Evolutionary conservation across 139 green algal genomes (phyloP).

Genomic region (Micractinium sp.): DNA sequence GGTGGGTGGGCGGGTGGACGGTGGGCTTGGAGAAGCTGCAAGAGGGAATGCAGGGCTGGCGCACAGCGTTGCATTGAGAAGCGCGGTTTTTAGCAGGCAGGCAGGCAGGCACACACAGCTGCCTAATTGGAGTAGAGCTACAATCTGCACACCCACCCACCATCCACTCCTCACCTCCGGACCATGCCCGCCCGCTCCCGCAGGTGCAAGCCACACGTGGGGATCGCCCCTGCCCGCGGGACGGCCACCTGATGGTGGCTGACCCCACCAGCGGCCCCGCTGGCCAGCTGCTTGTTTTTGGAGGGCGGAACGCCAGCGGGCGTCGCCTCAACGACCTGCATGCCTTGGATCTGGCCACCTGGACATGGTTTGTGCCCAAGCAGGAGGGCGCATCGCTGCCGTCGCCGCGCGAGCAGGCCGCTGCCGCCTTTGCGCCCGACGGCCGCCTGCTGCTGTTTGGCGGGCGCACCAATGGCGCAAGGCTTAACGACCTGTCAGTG

Average conservation of each 20-base stretch:
- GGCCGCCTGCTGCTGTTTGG: slow-evolving; percentile 83
- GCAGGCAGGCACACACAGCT: too few relatives aligned
- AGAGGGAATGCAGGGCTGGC: too few relatives aligned
- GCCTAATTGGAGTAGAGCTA: too few relatives aligned
- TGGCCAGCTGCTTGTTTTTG: slow-evolving; percentile 79
- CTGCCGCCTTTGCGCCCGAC: slow-evolving; percentile 56
- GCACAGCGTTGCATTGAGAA: too few relatives aligned
- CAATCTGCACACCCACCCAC: too few relatives aligned
- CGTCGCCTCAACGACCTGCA: slow-evolving; percentile 83
- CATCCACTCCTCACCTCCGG: too few relatives aligned
- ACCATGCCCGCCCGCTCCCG: too few relatives aligned
- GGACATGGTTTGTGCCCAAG: slow-evolving; percentile 49
- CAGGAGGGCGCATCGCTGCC: slow-evolving; percentile 57
- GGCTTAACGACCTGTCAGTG: slow-evolving; percentile 17
- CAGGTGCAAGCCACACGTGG: slow-evolving; percentile 64
- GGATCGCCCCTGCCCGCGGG: slow-evolving; percentile 61
- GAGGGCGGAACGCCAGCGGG: slow-evolving; percentile 65
- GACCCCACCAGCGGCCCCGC: slow-evolving; percentile 30
- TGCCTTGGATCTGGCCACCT: slow-evolving; percentile 79
- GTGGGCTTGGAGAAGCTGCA: neutral
- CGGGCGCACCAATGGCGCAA: slow-evolving; percentile 30
- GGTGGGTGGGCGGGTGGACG: neutral
- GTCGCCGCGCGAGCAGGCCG: slow-evolving; percentile 61
- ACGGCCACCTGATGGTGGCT: slow-evolving; percentile 57
- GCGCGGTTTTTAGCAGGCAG: too few relatives aligned